Conservation (phyloP, 441 rosid genomes). For the Pelargonium cotyledonis region DNA sequence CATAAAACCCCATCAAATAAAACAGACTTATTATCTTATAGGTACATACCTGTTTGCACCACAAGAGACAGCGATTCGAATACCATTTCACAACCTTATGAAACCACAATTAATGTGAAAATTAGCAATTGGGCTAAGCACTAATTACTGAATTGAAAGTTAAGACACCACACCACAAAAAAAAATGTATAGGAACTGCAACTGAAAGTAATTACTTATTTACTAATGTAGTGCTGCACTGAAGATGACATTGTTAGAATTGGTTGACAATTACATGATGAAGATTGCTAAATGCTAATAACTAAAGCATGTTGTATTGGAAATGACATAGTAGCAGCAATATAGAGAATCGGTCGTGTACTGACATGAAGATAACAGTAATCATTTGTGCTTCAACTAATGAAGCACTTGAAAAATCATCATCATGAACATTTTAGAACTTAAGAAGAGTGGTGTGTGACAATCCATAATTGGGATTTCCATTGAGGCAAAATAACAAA, state of each 20-base stretch:
- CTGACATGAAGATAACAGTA: no score
- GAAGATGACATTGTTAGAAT: not conserved
- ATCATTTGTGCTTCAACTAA: not conserved
- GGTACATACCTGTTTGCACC: constrained; percentile 14
- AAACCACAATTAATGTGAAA: constrained; percentile 19
- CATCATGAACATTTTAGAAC: not conserved
- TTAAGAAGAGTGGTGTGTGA: not conserved
- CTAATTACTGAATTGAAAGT: constrained; percentile 9
- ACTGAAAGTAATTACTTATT: not conserved
- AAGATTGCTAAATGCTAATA: not conserved
- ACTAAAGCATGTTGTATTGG: no score
- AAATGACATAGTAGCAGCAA: no score
- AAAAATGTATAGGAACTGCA: not conserved
- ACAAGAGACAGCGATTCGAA: constrained; percentile 16
- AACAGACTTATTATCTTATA: not conserved
- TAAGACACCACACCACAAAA: not conserved
- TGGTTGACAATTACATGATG: constrained; percentile 2
- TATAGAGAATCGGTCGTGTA: no score
- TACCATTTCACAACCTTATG: constrained; percentile 20
- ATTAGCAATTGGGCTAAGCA: constrained; percentile 11
- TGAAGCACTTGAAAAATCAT: not conserved
- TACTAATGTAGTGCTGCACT: not conserved
- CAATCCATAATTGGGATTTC: not conserved
- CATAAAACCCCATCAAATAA: not conserved
- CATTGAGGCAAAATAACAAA: not conserved